These are phyloP conservation scores for Jatropha curcas DNA, from an alignment of 345 rosid species.

Conservation along the genomic window DNA sequence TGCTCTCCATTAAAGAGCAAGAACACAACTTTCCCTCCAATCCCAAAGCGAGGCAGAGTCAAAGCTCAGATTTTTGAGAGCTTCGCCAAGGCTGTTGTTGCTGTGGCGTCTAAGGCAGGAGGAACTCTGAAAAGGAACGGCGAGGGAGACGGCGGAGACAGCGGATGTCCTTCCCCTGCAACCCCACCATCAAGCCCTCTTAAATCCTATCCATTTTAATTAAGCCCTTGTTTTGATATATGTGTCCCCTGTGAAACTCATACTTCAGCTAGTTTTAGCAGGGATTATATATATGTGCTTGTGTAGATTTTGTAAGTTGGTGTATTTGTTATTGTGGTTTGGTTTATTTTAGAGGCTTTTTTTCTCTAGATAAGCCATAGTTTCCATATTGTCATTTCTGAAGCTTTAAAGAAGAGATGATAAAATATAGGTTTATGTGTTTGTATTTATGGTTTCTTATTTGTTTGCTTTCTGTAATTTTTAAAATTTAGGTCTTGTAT, in stretches of 20 bases:
- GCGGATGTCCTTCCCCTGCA: not conserved
- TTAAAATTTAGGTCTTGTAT: too few species aligned
- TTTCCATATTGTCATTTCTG: not conserved
- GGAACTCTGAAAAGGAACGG: not conserved
- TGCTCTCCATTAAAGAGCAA: conserved; percentile 4
- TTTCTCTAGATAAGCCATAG: not conserved
- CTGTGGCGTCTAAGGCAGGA: conserved; percentile 2
- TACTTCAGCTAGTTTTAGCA: not conserved
- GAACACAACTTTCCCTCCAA: conserved; percentile 15
- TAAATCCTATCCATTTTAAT: not conserved
- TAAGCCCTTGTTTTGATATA: too few species aligned
- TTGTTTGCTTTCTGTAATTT: not conserved
- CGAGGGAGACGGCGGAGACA: not conserved
- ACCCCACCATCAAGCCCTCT: not conserved
- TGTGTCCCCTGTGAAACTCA: not conserved
- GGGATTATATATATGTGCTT: not conserved
- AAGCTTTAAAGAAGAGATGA: not conserved
- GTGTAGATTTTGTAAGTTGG: not conserved
- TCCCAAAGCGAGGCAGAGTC: conserved; percentile 18
- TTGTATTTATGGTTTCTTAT: not conserved
- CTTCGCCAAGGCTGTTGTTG: conserved; percentile 10
- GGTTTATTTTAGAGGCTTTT: not conserved
- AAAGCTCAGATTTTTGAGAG: conserved; percentile 28
- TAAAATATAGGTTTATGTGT: not conserved
- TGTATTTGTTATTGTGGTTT: not conserved